Conservation (phyloP, 2,329 filamentous ascomycete species). For the Sclerotinia nivalis region DNA sequence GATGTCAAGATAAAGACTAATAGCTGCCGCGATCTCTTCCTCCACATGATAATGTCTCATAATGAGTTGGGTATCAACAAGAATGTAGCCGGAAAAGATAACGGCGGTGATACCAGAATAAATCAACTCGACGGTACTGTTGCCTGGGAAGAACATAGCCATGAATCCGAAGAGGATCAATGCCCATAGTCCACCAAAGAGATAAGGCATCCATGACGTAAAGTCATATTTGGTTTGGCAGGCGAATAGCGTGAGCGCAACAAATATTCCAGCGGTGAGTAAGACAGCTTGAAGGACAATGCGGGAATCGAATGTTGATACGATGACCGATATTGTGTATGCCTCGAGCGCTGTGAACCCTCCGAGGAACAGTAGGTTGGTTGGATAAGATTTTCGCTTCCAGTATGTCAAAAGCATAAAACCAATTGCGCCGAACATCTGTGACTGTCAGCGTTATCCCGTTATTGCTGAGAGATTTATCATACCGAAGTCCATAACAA, state of each 20-base stretch:
- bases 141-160: conserved; percentile 82
- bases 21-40: conserved; percentile 94
- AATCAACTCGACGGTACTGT: conserved; percentile 77
- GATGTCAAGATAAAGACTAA: conserved; percentile 92
- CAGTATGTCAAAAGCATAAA: conserved; percentile 89
- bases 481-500: conserved; percentile 80
- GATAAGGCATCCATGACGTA: conserved; percentile 93
- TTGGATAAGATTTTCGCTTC: conserved; percentile 94
- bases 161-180: conserved; percentile 93
- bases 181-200: conserved; percentile 88
- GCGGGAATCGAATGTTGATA: conserved; percentile 80
- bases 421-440: conserved; percentile 76
- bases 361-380: conserved; percentile 87
- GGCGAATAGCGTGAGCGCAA: conserved; percentile 81
- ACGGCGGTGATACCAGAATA: conserved; percentile 82
- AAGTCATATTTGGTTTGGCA: conserved; percentile 99
- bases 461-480: conserved; percentile 28
- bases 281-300: conserved; percentile 90
- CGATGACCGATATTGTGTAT: conserved; percentile 89
- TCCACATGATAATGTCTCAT: conserved; percentile 97
- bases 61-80: conserved; percentile 94
- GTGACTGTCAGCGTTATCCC: conserved; percentile 27
- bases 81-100: conserved; percentile 91
- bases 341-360: conserved; percentile 91
- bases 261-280: conserved; percentile 81